phyloP scores from a whole-genome alignment of 805 yeast genomes.

The Metschnikowia henanensis region DNA sequence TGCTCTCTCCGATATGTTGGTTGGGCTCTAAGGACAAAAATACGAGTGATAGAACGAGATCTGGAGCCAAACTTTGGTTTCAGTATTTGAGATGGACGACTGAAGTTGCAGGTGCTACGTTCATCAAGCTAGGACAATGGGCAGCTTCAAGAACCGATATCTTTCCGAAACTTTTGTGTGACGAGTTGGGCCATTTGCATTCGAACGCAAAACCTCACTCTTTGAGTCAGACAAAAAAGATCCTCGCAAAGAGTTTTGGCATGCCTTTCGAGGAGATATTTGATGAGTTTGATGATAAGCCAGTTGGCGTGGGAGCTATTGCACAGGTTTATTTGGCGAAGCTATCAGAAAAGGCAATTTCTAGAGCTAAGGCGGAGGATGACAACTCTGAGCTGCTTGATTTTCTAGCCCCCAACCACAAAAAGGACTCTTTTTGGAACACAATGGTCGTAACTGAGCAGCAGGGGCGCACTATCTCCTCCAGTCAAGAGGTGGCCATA shows the following conservation, averaged over 20 bases:
- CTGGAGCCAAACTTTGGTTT: constrained; percentile 76
- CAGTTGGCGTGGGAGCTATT: constrained; percentile 97
- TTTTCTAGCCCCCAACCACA: constrained; percentile 11
- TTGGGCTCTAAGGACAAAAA: constrained; percentile 48
- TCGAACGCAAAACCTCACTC: constrained; percentile 81
- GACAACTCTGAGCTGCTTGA: constrained; percentile 18
- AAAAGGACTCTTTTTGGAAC: constrained; percentile 26
- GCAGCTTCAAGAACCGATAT: constrained; percentile 97
- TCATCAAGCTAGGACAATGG: constrained; percentile 95
- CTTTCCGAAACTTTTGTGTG: constrained; percentile 77
- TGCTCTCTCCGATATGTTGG: constrained; percentile 63
- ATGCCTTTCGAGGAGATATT: constrained; percentile 71
- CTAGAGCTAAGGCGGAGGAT: constrained; percentile 32
- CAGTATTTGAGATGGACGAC: constrained; percentile 59
- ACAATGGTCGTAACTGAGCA: constrained; percentile 35
- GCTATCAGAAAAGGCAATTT: constrained; percentile 47
- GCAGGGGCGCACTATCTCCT: constrained; percentile 29
- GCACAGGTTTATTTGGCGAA: constrained; percentile 91
- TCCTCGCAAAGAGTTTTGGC: constrained; percentile 60
- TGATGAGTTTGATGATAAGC: constrained; percentile 70
- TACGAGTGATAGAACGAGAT: constrained; percentile 32
- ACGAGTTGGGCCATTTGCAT: constrained; percentile 73
- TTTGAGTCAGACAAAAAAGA: constrained; percentile 54
- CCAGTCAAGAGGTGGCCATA: constrained; percentile 72
- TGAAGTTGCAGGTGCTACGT: constrained; percentile 91